Conservation (phyloP, 345 rosid species). For the Eucalyptus cloeziana region DNA sequence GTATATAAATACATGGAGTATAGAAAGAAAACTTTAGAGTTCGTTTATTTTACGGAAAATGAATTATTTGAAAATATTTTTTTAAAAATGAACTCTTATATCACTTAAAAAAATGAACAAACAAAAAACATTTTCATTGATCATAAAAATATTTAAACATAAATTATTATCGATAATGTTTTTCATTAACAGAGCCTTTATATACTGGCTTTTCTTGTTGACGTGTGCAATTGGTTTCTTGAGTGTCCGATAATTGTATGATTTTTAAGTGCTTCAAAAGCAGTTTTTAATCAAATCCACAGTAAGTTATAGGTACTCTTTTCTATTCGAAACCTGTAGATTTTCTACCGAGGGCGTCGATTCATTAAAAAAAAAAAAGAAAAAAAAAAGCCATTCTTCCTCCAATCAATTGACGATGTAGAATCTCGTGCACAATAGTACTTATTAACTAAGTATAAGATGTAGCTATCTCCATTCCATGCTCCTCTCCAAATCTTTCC, state of each 20-base stretch:
- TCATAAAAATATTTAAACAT: no score
- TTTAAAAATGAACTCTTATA: no score
- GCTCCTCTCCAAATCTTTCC: neutral
- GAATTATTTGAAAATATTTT: no score
- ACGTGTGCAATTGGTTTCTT: neutral
- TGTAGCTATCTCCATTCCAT: neutral
- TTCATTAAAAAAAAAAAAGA: neutral
- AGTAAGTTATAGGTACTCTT: neutral
- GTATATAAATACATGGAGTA: neutral
- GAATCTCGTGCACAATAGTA: neutral
- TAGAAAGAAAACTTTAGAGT: neutral
- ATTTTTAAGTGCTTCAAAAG: neutral
- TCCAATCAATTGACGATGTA: neutral
- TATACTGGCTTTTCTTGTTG: neutral
- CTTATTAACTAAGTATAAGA: neutral
- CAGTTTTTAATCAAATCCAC: neutral
- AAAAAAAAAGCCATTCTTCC: neutral
- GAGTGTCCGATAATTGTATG: neutral
- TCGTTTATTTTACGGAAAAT: no score
- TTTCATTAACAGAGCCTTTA: neutral
- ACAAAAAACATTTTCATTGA: no score
- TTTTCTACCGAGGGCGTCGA: neutral
- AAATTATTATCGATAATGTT: no score
- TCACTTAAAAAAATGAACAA: no score
- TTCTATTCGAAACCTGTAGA: neutral